Evolutionary conservation across 2,329 filamentous ascomycete genomes (phyloP).

Genomic region (Geosmithia morbida): DNA sequence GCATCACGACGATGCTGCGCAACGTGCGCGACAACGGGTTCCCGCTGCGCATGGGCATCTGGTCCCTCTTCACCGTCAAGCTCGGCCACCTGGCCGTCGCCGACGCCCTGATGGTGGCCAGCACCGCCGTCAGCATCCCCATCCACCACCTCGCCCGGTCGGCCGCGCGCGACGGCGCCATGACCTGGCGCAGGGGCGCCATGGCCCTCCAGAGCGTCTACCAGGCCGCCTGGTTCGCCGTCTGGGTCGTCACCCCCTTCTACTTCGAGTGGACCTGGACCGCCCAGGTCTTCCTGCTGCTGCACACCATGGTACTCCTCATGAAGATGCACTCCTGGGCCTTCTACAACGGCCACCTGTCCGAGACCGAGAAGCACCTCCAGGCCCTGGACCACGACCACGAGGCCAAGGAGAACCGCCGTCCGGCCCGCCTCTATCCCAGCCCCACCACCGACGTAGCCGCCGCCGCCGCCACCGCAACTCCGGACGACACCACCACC

Average conservation of each 20-base stretch:
- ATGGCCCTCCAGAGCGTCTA: constrained; percentile 71
- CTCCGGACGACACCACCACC: background rate
- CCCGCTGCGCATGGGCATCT: constrained; percentile 73
- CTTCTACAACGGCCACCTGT: constrained; percentile 94
- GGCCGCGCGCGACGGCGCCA: constrained; percentile 28
- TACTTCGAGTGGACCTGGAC: constrained; percentile 90
- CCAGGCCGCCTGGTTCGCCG: constrained; percentile 61
- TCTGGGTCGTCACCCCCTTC: constrained; percentile 83
- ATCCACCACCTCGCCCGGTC: constrained; percentile 55
- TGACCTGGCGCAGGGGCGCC: constrained; percentile 68
- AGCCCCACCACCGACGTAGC: background rate
- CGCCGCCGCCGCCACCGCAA: background rate
- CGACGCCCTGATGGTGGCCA: constrained; percentile 74
- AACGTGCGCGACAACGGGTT: constrained; percentile 91
- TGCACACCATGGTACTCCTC: constrained; percentile 80
- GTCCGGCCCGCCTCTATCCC: constrained; percentile 64
- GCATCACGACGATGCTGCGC: constrained; percentile 80
- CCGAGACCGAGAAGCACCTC: constrained; percentile 71
- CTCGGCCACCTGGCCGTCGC: constrained; percentile 74
- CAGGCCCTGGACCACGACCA: constrained; percentile 65
- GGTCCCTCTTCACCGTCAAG: constrained; percentile 77
- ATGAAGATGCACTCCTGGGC: constrained; percentile 99
- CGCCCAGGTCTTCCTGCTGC: constrained; percentile 82
- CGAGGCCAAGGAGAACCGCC: constrained; percentile 29
- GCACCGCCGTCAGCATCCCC: constrained; percentile 56